Percentiles rank a stretch among this genome's conserved stretches.
phyloP scores from a whole-genome alignment of 2,329 filamentous ascomycete genomes.

The Neonectria ditissima region DNA sequence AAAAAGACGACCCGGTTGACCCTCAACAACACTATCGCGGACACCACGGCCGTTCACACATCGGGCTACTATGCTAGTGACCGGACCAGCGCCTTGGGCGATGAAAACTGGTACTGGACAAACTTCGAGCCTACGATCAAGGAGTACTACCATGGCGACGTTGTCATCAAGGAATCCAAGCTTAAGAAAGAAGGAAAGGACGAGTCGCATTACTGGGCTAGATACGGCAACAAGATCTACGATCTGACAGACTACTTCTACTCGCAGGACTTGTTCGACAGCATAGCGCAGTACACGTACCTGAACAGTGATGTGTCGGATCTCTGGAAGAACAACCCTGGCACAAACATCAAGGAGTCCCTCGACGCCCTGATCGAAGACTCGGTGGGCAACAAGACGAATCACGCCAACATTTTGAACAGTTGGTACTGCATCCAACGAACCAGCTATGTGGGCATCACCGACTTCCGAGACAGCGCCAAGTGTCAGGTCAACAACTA shows the following conservation, averaged over 20 bases:
- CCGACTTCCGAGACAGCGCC: slow-evolving; percentile 83
- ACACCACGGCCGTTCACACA: slow-evolving; percentile 71
- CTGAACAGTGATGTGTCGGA: slow-evolving; percentile 75
- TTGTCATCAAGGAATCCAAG: slow-evolving; percentile 75
- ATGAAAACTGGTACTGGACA: slow-evolving; percentile 80
- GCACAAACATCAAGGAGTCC: slow-evolving; percentile 78
- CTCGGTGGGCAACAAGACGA: slow-evolving; percentile 63
- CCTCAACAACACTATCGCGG: slow-evolving; percentile 72
- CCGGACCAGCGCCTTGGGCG: slow-evolving; percentile 67
- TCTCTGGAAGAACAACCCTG: slow-evolving; percentile 79
- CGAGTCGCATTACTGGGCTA: slow-evolving; percentile 80
- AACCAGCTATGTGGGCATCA: slow-evolving; percentile 83
- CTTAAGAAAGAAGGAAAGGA: slow-evolving; percentile 75
- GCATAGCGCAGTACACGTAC: slow-evolving; percentile 73
- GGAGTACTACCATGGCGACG: slow-evolving; percentile 86
- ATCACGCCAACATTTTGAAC: slow-evolving; percentile 65
- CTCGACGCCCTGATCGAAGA: slow-evolving; percentile 68
- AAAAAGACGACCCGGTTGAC: slow-evolving; percentile 67
- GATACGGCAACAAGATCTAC: slow-evolving; percentile 81
- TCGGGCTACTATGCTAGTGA: slow-evolving; percentile 74
- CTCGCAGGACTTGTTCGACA: slow-evolving; percentile 71
- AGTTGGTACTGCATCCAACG: slow-evolving; percentile 85
- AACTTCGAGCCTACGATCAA: slow-evolving; percentile 83
- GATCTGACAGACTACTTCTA: slow-evolving; percentile 94
- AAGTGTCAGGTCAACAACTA: slow-evolving; percentile 92